A percentile compares a stretch with the other conserved stretches of the same genome.
phyloP scores from a whole-genome alignment of 2,329 filamentous ascomycete genomes.

The Metarhizium album region DNA sequence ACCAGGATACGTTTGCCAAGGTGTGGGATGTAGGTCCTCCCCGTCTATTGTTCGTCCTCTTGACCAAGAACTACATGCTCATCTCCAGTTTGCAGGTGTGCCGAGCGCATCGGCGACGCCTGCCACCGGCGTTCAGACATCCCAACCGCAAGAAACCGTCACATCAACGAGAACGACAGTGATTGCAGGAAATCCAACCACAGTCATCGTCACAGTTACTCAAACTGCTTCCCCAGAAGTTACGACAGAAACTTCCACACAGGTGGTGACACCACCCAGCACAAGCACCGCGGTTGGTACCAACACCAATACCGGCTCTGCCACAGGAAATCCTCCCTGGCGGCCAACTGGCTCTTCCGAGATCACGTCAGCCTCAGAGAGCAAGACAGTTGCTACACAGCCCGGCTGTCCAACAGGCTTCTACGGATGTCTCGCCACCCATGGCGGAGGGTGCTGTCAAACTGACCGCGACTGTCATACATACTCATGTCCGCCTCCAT shows the following conservation, averaged over 20 bases:
- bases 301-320: constrained; percentile 24
- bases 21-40: constrained; percentile 54
- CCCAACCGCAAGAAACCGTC: constrained; percentile 17
- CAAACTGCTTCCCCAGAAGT: constrained; percentile 24
- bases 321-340: constrained; percentile 33
- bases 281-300: constrained; percentile 24
- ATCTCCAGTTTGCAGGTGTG: constrained; percentile 16
- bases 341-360: constrained; percentile 23
- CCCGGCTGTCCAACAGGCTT: constrained; percentile 72
- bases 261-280: constrained; percentile 8
- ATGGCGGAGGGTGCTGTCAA: constrained; percentile 77
- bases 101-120: constrained; percentile 21
- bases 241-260: constrained; percentile 21
- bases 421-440: constrained; percentile 79
- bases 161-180: constrained; percentile 30
- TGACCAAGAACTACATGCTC: neutral
- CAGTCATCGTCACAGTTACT: constrained; percentile 31
- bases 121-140: constrained; percentile 11
- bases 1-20: constrained; percentile 56
- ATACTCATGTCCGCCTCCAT: constrained; percentile 59
- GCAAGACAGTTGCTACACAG: constrained; percentile 28
- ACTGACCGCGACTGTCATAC: constrained; percentile 77
- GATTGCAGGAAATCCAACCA: constrained; percentile 25
- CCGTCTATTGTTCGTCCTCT: neutral
- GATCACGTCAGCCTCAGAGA: constrained; percentile 26